Conservation (phyloP, 768 basidiomycete species). For the Naganishia vishniacii region DNA sequence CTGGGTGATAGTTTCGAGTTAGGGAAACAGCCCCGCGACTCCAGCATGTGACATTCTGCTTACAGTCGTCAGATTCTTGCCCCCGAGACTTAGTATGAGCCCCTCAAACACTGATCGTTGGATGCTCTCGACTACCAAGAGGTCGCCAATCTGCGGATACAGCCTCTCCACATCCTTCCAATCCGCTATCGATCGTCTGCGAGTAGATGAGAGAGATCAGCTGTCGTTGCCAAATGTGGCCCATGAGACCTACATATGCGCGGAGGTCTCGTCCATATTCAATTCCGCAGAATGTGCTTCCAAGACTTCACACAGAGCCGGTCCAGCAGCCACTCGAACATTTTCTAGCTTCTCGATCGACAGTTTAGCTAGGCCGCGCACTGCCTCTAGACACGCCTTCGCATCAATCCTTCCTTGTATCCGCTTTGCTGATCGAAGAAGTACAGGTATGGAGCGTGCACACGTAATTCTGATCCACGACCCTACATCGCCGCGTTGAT, state of each 20-base stretch:
- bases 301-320: conserved; percentile 18
- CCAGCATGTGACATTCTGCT: too few relatives aligned
- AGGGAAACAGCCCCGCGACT: too few relatives aligned
- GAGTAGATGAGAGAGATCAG: neutral
- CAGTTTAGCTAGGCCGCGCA: conserved; percentile 75
- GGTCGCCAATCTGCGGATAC: conserved; percentile 60
- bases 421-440: neutral
- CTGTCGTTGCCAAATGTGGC: conserved; percentile 29
- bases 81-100: conserved; percentile 71
- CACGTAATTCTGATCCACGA: conserved; percentile 86
- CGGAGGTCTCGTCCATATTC: conserved; percentile 56
- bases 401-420: neutral
- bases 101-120: conserved; percentile 63
- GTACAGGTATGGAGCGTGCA: conserved; percentile 52
- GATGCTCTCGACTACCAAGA: conserved; percentile 63
- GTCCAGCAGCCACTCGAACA: conserved; percentile 69
- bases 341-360: conserved; percentile 86
- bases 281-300: conserved; percentile 43
- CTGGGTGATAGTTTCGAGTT: too few relatives aligned
- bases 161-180: conserved; percentile 74
- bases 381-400: conserved; percentile 24
- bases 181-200: conserved; percentile 41
- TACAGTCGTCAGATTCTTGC: conserved; percentile 79
- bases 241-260: conserved; percentile 57
- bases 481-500: conserved; percentile 93